Conservation (phyloP, 2,329 filamentous ascomycete genomes). For the Claviceps sp. region DNA sequence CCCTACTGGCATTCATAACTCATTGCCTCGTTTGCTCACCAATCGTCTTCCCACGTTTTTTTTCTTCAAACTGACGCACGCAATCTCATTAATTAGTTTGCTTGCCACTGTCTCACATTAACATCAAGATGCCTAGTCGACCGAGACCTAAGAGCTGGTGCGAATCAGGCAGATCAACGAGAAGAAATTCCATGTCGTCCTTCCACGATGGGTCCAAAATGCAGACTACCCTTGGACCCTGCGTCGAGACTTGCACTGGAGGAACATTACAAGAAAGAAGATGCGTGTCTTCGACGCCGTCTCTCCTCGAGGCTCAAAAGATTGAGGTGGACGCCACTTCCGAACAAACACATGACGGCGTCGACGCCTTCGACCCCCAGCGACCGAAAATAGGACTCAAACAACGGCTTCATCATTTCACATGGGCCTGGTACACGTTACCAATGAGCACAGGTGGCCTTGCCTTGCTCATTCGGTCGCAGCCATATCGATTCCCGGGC, state of each 20-base stretch:
- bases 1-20: no score
- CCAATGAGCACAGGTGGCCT: conserved; percentile 66
- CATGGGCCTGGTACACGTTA: conserved; percentile 61
- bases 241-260: neutral
- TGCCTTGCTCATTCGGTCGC: conserved; percentile 46
- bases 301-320: conserved; percentile 2
- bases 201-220: neutral
- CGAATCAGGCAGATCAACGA: conserved; percentile 2
- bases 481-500: conserved; percentile 52
- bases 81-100: no score
- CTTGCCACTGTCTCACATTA: neutral
- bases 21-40: neutral
- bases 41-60: neutral
- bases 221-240: neutral
- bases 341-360: neutral
- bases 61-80: no score
- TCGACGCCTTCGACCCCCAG: conserved; percentile 12
- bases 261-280: neutral
- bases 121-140: neutral
- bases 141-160: conserved; percentile 2
- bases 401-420: conserved; percentile 43
- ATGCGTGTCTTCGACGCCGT: neutral
- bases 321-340: neutral
- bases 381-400: conserved; percentile 24
- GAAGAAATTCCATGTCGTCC: conserved; percentile 2